These are phyloP conservation scores for Candida michaelii DNA, from an alignment of 805 yeast species.

Conservation along the genomic window DNA sequence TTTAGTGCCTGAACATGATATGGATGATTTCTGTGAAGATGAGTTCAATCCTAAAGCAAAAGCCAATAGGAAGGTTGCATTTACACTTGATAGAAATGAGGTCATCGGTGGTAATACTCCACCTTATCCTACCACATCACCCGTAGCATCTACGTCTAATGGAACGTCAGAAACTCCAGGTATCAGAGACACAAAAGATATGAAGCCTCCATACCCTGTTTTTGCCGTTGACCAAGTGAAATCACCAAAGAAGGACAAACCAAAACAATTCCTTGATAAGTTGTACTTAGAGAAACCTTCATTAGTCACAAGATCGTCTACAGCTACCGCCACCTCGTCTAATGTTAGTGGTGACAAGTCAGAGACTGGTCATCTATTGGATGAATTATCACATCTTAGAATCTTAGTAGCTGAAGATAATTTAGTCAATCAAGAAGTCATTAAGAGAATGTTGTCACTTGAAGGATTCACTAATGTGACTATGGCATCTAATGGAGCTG, in stretches of 20 bases:
- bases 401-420: slow-evolving; percentile 94
- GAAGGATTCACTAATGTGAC: slow-evolving; percentile 76
- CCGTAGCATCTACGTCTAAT: neutral
- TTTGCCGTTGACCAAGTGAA: neutral
- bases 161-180: neutral
- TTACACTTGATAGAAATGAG: slow-evolving; percentile 22
- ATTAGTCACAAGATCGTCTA: slow-evolving; percentile 45
- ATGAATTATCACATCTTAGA: slow-evolving; percentile 31
- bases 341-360: slow-evolving; percentile 8
- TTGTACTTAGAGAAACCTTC: slow-evolving; percentile 41
- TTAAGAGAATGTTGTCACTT: slow-evolving; percentile 78
- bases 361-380: slow-evolving; percentile 9
- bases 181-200: neutral
- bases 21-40: slow-evolving; percentile 55
- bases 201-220: slow-evolving; percentile 3
- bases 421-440: slow-evolving; percentile 90
- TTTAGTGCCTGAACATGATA: slow-evolving; percentile 34
- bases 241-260: neutral
- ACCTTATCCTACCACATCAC: slow-evolving; percentile 2
- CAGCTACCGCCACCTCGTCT: slow-evolving; percentile 51
- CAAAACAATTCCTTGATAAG: neutral
- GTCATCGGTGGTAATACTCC: slow-evolving; percentile 1
- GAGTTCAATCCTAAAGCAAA: slow-evolving; percentile 60
- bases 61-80: slow-evolving; percentile 51
- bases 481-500: slow-evolving; percentile 88